These are phyloP conservation scores for Silybum marianum DNA, from an alignment of 129 eudicot genomes.

Conservation along the genomic window DNA sequence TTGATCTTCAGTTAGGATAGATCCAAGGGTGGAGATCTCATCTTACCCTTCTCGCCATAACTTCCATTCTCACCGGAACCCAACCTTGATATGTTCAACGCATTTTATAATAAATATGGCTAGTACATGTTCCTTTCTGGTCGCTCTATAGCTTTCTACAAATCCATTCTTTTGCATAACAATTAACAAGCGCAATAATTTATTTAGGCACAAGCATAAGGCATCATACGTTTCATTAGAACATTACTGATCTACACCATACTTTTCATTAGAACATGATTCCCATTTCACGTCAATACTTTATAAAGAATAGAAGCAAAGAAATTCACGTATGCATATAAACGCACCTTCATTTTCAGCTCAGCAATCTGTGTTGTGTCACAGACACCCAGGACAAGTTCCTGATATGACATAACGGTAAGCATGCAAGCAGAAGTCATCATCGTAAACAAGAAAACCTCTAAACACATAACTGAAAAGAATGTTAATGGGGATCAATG, in stretches of 20 bases:
- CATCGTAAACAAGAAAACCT: background rate
- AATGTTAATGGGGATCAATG: background rate
- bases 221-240: background rate
- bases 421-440: slow-evolving; percentile 17
- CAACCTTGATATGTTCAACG: too few species aligned
- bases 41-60: too few species aligned
- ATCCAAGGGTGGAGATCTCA: too few species aligned
- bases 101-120: background rate
- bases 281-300: background rate
- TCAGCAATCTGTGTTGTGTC: slow-evolving; percentile 79
- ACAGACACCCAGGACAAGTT: slow-evolving; percentile 62
- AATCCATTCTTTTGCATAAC: background rate
- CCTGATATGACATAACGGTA: slow-evolving; percentile 40
- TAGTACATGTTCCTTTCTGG: background rate
- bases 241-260: too few species aligned
- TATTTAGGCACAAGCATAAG: background rate
- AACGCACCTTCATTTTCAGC: slow-evolving; percentile 72
- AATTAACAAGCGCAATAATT: background rate
- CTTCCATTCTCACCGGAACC: too few species aligned
- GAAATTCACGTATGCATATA: background rate
- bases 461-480: background rate
- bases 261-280: too few species aligned
- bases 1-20: too few species aligned
- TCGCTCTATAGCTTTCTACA: background rate
- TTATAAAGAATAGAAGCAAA: background rate